These are phyloP conservation scores for Oidiodendron maius DNA, from an alignment of 495 filamentous ascomycete genomes.

Conservation along the genomic window DNA sequence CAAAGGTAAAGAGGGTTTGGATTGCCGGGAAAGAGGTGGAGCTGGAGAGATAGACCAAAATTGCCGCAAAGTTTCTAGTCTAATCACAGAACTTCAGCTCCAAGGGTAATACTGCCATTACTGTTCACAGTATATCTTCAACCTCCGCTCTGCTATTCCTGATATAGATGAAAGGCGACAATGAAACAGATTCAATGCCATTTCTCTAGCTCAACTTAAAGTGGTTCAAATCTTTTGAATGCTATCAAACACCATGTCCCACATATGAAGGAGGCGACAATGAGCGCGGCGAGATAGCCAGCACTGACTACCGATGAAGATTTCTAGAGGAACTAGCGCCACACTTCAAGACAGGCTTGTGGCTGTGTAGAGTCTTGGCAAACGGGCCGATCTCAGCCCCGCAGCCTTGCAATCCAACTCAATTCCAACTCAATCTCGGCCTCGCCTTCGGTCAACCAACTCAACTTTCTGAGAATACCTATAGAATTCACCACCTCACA, in stretches of 20 bases:
- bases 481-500: not conserved
- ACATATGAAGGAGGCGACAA: too few species aligned
- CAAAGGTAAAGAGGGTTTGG: slow-evolving; percentile 29
- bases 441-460: not conserved
- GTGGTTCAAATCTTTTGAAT: not conserved
- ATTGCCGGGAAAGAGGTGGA: slow-evolving; percentile 28
- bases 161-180: not conserved
- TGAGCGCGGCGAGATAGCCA: too few species aligned
- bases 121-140: not conserved
- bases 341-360: too few species aligned
- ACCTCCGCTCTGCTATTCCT: not conserved
- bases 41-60: slow-evolving; percentile 1
- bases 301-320: too few species aligned
- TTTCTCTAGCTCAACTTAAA: not conserved
- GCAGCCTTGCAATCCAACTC: slow-evolving; percentile 9
- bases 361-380: slow-evolving; percentile 7
- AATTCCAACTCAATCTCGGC: too few species aligned
- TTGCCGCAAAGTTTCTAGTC: not conserved
- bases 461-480: not conserved
- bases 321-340: too few species aligned
- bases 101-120: not conserved
- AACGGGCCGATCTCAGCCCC: slow-evolving; percentile 3
- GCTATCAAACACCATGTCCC: too few species aligned
- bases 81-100: not conserved
- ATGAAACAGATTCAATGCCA: not conserved